phyloP scores from a whole-genome alignment of 2,329 filamentous ascomycete species.

The Juglanconis juglandina region DNA sequence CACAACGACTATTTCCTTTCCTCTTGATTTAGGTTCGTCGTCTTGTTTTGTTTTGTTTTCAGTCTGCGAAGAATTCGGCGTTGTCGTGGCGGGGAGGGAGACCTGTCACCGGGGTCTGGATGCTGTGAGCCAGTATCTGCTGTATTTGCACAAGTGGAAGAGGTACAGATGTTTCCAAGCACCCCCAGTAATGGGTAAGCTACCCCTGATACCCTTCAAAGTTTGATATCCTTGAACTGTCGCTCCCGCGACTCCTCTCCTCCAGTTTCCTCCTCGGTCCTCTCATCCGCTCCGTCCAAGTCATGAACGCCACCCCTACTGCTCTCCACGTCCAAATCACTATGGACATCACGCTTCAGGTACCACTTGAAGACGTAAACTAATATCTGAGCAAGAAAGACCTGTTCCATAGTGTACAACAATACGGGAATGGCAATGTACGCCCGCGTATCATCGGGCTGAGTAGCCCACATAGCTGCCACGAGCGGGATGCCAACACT shows the following conservation, averaged over 20 bases:
- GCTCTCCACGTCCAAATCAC: constrained; percentile 18
- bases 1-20: too few relatives aligned
- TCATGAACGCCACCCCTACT: background rate
- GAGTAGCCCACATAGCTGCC: constrained; percentile 62
- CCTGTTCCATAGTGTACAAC: constrained; percentile 58
- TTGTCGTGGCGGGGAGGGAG: too few relatives aligned
- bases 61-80: too few relatives aligned
- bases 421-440: constrained; percentile 63
- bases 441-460: constrained; percentile 50
- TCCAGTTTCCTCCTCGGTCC: background rate
- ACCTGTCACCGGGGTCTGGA: too few relatives aligned
- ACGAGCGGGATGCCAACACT: constrained; percentile 66
- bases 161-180: background rate
- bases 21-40: too few relatives aligned
- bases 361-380: constrained; percentile 48
- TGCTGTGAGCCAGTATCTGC: too few relatives aligned
- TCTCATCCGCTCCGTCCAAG: background rate
- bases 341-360: constrained; percentile 23
- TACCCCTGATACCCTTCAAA: background rate
- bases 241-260: background rate
- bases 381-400: constrained; percentile 43
- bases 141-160: background rate
- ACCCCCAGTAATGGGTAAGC: background rate
- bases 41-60: too few relatives aligned
- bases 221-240: background rate